Percentiles rank a stretch among this genome's conserved stretches.
phyloP scores from a whole-genome alignment of 2,329 filamentous ascomycete genomes.

The Hypocrella siamensis region DNA sequence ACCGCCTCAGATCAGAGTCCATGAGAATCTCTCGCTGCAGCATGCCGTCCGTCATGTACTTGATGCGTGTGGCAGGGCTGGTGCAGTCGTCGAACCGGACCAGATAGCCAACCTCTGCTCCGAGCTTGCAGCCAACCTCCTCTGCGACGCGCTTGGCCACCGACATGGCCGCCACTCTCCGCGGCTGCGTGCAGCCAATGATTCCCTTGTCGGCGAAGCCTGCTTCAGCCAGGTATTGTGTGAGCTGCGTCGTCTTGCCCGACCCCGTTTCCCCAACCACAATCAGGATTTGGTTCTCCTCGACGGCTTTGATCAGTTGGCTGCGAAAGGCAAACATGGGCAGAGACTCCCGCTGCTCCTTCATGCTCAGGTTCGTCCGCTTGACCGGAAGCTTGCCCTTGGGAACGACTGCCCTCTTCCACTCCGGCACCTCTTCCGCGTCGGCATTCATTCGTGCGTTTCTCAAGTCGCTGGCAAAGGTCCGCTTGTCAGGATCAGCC shows the following conservation, averaged over 20 bases:
- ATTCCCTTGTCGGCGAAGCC: conserved; percentile 79
- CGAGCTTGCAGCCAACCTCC: conserved; percentile 82
- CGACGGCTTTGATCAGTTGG: conserved; percentile 75
- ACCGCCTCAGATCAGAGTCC: conserved; percentile 75
- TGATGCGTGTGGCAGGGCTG: conserved; percentile 76
- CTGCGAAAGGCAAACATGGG: conserved; percentile 82
- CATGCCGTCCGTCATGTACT: conserved; percentile 99
- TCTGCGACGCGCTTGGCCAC: conserved; percentile 94
- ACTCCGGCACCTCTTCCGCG: conserved; percentile 66
- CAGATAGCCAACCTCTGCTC: conserved; percentile 88
- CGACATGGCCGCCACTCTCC: conserved; percentile 93
- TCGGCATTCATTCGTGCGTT: conserved; percentile 46
- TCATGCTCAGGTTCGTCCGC: conserved; percentile 81
- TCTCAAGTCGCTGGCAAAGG: conserved; percentile 79
- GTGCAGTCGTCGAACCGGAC: conserved; percentile 97
- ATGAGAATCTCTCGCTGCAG: conserved; percentile 87
- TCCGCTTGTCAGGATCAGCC: conserved; percentile 67
- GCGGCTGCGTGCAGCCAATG: conserved; percentile 91
- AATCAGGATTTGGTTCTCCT: conserved; percentile 79
- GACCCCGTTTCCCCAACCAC: conserved; percentile 96
- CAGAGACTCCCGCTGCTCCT: conserved; percentile 79
- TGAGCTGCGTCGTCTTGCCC: conserved; percentile 92
- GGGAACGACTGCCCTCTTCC: conserved; percentile 71
- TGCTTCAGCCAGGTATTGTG: conserved; percentile 85
- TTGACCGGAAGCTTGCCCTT: conserved; percentile 74